Evolutionary conservation across 2,329 filamentous ascomycete genomes (phyloP).

Genomic region (Botrytis sinoallii): DNA sequence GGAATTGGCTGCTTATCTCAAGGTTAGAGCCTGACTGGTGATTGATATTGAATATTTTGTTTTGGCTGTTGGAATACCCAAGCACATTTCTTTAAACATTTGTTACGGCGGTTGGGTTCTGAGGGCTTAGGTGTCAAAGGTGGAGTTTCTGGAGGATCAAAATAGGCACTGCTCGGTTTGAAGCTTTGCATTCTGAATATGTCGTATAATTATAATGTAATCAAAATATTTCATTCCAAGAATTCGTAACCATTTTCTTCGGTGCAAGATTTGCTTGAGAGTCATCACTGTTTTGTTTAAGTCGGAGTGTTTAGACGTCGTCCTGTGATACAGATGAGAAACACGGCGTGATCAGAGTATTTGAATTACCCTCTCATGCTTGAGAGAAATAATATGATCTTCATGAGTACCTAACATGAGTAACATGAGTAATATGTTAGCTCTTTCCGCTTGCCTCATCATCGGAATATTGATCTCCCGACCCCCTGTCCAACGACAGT

Average conservation of each 20-base stretch:
- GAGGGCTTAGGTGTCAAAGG: neutral
- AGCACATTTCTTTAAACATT: neutral
- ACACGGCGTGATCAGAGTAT: neutral
- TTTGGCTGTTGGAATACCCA: slow-evolving; percentile 2
- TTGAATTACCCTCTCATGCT: neutral
- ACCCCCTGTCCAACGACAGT: neutral
- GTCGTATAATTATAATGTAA: neutral
- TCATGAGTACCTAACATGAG: neutral
- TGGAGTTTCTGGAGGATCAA: neutral
- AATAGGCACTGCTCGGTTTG: neutral
- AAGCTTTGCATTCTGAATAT: neutral
- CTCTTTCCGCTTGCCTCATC: neutral
- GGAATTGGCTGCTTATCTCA: slow-evolving; percentile 8
- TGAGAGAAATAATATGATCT: neutral
- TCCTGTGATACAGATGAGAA: neutral
- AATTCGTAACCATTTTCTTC: too few species aligned
- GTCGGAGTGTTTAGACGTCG: neutral
- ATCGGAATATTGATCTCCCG: neutral
- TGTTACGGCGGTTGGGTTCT: neutral
- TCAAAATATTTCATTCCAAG: neutral
- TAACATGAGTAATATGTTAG: too few species aligned
- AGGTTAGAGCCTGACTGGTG: neutral
- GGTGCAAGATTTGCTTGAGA: neutral
- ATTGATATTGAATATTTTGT: neutral
- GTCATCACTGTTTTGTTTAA: neutral